Percentiles rank a stretch among this genome's conserved stretches.
These are phyloP conservation scores for Biancaea sappan DNA, from an alignment of 306 rosid species.

Conservation along the genomic window DNA sequence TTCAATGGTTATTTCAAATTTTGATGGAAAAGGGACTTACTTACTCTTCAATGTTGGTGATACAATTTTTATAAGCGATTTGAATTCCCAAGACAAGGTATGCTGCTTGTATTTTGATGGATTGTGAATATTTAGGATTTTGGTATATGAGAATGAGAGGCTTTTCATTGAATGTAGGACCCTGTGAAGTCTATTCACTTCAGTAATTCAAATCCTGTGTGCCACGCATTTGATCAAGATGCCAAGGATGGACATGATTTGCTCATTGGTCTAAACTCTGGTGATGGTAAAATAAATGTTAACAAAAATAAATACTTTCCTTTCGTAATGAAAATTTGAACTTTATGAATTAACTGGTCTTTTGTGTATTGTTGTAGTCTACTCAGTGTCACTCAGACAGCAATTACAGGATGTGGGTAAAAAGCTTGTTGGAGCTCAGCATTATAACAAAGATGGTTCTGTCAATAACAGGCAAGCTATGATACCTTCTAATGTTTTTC, in stretches of 20 bases:
- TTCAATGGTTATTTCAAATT: slow-evolving; percentile 65
- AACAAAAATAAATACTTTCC: slow-evolving; percentile 6
- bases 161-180: slow-evolving; percentile 68
- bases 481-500: neutral
- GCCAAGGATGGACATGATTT: slow-evolving; percentile 99
- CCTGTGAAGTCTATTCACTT: slow-evolving; percentile 96
- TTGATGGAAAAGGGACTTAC: slow-evolving; percentile 91
- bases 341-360: slow-evolving; percentile 42
- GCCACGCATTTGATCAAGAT: slow-evolving; percentile 92
- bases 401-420: slow-evolving; percentile 98
- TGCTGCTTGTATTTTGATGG: slow-evolving; percentile 17
- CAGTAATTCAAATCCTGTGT: slow-evolving; percentile 80
- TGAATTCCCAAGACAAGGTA: slow-evolving; percentile 97
- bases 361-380: slow-evolving; percentile 66
- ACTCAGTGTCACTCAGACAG: slow-evolving; percentile 97
- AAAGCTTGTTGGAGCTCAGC: slow-evolving; percentile 94
- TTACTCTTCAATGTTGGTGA: slow-evolving; percentile 94
- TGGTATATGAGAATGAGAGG: slow-evolving; percentile 36
- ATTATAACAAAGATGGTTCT: slow-evolving; percentile 96
- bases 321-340: slow-evolving; percentile 32
- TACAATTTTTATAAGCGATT: slow-evolving; percentile 90
- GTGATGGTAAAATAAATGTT: slow-evolving; percentile 71
- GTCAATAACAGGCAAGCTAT: slow-evolving; percentile 81
- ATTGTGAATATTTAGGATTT: slow-evolving; percentile 28
- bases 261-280: slow-evolving; percentile 81